Evolutionary conservation across 257 asterid genomes (phyloP).

Genomic region (Ilex asprella): DNA sequence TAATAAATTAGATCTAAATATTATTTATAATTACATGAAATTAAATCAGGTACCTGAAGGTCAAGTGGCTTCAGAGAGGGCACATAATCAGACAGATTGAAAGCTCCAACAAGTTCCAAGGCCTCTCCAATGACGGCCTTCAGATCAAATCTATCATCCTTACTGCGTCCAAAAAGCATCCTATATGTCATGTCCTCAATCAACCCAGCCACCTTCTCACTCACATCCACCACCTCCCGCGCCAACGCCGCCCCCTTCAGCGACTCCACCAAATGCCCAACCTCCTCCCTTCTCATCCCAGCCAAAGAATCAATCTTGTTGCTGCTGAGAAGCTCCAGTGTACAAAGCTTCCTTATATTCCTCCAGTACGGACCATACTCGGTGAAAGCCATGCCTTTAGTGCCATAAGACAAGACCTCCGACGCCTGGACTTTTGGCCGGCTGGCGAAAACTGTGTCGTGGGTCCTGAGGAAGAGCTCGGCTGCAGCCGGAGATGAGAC

Average conservation of each 20-base stretch:
- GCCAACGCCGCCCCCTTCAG: neutral
- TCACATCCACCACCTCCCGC: conserved; percentile 3
- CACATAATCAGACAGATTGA: no score
- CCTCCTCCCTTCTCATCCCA: conserved; percentile 10
- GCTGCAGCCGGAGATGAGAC: conserved; percentile 4
- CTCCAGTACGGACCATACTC: conserved; percentile 6
- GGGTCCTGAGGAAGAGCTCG: conserved; percentile 6
- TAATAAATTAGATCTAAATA: no score
- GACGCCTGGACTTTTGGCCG: conserved; percentile 2
- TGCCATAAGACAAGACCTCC: neutral
- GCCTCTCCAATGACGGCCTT: no score
- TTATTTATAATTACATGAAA: no score
- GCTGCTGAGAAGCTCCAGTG: conserved; percentile 5
- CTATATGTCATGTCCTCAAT: neutral
- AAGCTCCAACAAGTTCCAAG: no score
- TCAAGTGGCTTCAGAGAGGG: no score
- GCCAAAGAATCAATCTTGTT: conserved; percentile 4
- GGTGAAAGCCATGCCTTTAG: conserved; percentile 1
- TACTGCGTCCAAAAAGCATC: no score
- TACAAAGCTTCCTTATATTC: neutral
- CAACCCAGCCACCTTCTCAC: conserved; percentile 5
- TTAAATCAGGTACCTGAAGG: no score
- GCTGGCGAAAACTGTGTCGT: conserved; percentile 10
- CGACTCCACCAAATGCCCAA: neutral
- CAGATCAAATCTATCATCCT: no score